Percentiles rank a stretch among this genome's conserved stretches.
Evolutionary conservation across 345 rosid genomes (phyloP).

Genomic region (Brassica incana): DNA sequence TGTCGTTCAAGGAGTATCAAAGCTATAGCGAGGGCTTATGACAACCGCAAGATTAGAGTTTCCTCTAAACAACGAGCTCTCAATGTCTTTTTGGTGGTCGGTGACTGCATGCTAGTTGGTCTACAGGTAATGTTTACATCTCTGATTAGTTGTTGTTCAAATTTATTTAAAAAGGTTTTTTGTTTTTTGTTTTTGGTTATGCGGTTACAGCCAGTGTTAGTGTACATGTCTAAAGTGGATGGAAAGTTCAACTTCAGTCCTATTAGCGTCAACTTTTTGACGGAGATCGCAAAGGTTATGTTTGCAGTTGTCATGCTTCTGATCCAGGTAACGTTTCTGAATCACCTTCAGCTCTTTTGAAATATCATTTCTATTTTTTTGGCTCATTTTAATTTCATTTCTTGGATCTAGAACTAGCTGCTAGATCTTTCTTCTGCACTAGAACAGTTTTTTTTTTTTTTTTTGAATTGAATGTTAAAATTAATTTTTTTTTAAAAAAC

Average conservation of each 20-base stretch:
- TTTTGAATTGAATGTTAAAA: too few species aligned
- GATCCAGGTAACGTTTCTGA: conserved; percentile 59
- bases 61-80: conserved; percentile 76
- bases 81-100: conserved; percentile 71
- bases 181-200: too few species aligned
- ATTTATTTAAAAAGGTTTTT: neutral
- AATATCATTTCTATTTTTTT: neutral
- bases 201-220: conserved; percentile 79
- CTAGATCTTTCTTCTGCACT: conserved; percentile 3
- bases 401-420: conserved; percentile 9
- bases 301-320: conserved; percentile 89
- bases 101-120: conserved; percentile 93
- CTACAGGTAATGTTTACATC: conserved; percentile 56
- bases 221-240: conserved; percentile 93
- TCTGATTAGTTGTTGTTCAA: neutral
- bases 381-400: conserved; percentile 2
- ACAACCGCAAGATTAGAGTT: conserved; percentile 56
- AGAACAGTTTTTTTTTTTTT: neutral
- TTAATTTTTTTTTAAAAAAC: too few species aligned
- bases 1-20: conserved; percentile 71
- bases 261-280: conserved; percentile 88
- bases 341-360: neutral
- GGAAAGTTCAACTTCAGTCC: conserved; percentile 90
- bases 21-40: conserved; percentile 77
- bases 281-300: conserved; percentile 77